A percentile compares a stretch with the other conserved stretches of the same genome.
Conservation (phyloP, 768 basidiomycete species). For the Amanita subjunquillea region DNA sequence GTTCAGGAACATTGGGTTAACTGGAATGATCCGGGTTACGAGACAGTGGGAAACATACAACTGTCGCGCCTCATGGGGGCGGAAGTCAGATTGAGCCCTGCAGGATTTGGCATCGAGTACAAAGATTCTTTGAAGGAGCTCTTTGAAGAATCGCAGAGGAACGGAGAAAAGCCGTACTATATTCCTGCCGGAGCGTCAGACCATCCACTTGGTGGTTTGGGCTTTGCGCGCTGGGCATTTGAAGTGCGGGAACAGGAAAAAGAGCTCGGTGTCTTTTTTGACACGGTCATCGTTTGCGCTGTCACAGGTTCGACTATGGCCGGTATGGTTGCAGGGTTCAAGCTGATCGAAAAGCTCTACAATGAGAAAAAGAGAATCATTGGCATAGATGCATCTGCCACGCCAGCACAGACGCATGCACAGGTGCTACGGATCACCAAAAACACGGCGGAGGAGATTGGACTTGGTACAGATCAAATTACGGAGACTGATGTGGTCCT, state of each 20-base stretch:
- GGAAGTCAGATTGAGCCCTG: neutral
- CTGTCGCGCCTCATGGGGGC: slow-evolving; percentile 3
- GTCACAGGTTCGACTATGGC: slow-evolving; percentile 5
- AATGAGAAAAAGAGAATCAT: neutral
- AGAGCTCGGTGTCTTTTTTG: slow-evolving; percentile 2
- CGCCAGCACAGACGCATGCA: neutral
- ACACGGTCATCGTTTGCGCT: slow-evolving; percentile 1
- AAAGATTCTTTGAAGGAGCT: neutral
- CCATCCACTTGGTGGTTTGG: slow-evolving; percentile 1
- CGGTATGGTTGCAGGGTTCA: slow-evolving; percentile 2
- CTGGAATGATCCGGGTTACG: neutral
- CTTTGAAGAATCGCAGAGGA: neutral
- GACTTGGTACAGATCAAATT: neutral
- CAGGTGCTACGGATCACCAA: neutral
- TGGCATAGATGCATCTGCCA: slow-evolving; percentile 4
- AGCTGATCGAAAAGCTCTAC: slow-evolving; percentile 1
- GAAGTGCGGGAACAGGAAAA: slow-evolving; percentile 2
- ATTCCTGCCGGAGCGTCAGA: slow-evolving; percentile 2
- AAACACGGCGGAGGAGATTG: slow-evolving; percentile 1
- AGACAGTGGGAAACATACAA: slow-evolving; percentile 2
- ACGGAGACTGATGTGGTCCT: neutral
- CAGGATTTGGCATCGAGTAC: neutral
- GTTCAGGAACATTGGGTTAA: slow-evolving; percentile 4
- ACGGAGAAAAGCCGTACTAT: slow-evolving; percentile 2
- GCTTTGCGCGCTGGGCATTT: slow-evolving; percentile 3